Conservation (phyloP, 192 early-diverging fungal species). For the Podochytrium sp. region DNA sequence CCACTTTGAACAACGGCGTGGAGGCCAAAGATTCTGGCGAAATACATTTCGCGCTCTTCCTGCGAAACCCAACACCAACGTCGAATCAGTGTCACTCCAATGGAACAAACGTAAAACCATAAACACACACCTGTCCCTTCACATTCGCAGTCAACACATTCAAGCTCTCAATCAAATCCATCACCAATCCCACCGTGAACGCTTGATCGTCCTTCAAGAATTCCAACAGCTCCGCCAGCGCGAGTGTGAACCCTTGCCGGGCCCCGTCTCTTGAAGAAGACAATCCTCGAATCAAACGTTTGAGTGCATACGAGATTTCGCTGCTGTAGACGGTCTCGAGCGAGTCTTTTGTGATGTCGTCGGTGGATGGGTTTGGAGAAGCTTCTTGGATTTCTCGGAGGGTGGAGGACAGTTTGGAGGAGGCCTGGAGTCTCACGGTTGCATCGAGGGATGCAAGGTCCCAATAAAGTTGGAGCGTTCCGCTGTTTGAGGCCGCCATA, state of each 20-base stretch:
- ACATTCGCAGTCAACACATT: slow-evolving; percentile 68
- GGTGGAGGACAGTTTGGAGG: slow-evolving; percentile 51
- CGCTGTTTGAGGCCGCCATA: no score
- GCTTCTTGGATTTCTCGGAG: slow-evolving; percentile 31
- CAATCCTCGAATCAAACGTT: slow-evolving; percentile 87
- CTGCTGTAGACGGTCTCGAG: slow-evolving; percentile 69
- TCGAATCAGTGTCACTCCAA: not conserved
- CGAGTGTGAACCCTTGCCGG: slow-evolving; percentile 94
- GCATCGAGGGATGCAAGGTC: slow-evolving; percentile 80
- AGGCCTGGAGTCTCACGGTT: slow-evolving; percentile 65
- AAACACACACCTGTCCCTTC: slow-evolving; percentile 55
- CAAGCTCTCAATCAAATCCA: slow-evolving; percentile 71
- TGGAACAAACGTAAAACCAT: slow-evolving; percentile 5
- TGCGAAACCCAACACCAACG: no score
- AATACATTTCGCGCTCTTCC: slow-evolving; percentile 88
- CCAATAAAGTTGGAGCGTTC: slow-evolving; percentile 73
- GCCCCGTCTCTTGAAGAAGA: slow-evolving; percentile 85
- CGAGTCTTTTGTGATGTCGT: slow-evolving; percentile 58
- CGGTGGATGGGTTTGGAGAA: slow-evolving; percentile 27
- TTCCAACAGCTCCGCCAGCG: slow-evolving; percentile 77
- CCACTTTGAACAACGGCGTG: slow-evolving; percentile 82
- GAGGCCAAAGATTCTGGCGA: slow-evolving; percentile 90
- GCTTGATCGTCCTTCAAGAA: slow-evolving; percentile 21
- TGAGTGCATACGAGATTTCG: slow-evolving; percentile 86
- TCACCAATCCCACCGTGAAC: slow-evolving; percentile 41